Evolutionary conservation across 2,329 filamentous ascomycete species (phyloP).

Genomic region (Talaromyces sp.): DNA sequence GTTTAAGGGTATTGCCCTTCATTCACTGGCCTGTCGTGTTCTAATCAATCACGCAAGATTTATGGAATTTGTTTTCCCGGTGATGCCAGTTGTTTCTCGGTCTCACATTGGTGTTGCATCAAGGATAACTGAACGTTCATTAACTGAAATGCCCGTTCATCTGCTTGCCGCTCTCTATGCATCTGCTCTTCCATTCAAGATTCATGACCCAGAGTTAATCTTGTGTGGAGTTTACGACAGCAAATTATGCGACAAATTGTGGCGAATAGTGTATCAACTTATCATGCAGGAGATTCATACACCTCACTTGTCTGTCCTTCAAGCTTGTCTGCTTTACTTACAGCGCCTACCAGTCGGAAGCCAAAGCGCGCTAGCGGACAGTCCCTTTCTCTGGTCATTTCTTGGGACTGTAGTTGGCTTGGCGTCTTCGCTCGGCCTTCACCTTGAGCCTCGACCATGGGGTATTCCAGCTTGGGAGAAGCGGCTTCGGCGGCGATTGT

Average conservation of each 20-base stretch:
- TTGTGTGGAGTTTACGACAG: conserved; percentile 28
- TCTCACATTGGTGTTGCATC: conserved; percentile 27
- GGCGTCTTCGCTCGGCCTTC: conserved; percentile 33
- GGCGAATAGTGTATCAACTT: conserved; percentile 32
- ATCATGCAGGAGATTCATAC: conserved; percentile 32
- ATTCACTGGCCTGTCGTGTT: neutral
- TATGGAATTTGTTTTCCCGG: conserved; percentile 30
- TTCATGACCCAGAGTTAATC: conserved; percentile 31
- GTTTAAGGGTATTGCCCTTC: neutral
- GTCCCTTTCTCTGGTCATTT: conserved; percentile 37
- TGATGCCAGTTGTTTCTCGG: conserved; percentile 31
- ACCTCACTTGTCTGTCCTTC: conserved; percentile 31
- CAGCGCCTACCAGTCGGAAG: conserved; percentile 26
- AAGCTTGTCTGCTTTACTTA: conserved; percentile 33
- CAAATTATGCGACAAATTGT: conserved; percentile 26
- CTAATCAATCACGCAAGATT: neutral
- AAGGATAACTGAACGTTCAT: conserved; percentile 23
- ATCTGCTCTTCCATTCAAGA: conserved; percentile 32
- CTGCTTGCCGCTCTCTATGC: conserved; percentile 34
- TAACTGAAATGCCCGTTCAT: conserved; percentile 26
- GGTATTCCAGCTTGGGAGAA: conserved; percentile 39
- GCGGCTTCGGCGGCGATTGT: conserved; percentile 36
- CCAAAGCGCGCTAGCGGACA: conserved; percentile 29
- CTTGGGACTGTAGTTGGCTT: conserved; percentile 35
- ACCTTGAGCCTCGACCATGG: conserved; percentile 38